Evolutionary conservation across 225 moss, liverwort and hornwort species (phyloP), one percentile per base, ranked within the genome.

Genomic region (Straminergon stramineum): DNA sequence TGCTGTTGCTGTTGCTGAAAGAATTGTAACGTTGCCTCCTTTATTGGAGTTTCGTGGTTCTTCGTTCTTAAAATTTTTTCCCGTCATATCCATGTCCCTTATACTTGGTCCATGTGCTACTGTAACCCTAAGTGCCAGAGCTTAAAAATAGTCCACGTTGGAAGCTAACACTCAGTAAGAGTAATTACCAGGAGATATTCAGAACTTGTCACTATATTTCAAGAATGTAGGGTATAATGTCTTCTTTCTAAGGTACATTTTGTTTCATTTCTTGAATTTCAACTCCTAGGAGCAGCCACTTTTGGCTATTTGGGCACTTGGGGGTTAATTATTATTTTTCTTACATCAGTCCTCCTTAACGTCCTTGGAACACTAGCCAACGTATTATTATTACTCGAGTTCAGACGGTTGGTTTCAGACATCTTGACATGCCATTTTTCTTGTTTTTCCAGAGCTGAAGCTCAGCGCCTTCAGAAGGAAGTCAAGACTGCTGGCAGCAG

Each of bases 381-480:
- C 26, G 52, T 84, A 21, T 35, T 41, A 34, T 58, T 55, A 37
- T 48, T 76, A 16, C 53, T 84, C 55, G 43, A 66, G 60, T 66
- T 53, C 61, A 37, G 82, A 56, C 21, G 26, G 56, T 66, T 43
- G 52, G 57, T 87, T 81, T 67, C 67, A 53, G 37, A 28, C 57
- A 63, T 85, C 63, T 52, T 87, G 86, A 87, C 75, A 81, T 86
- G 45, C 48, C 10, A 13, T 66, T 75, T 57, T 85, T 23, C 71
- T 89, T 82, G 14, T 56, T 71, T 89, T 87, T 60, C 61, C 75
- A 99, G 98, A 89, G 95, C 96, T 61, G 96, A 97, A 90, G 96
- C 98, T 67, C 97, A 96, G 77, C 96, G 96, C 73, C 95, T 93
- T 78, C 97, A 96, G 88, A 96, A 96, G 66, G 94, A 96, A 87